Base-by-base conservation (phyloP, 2,329 filamentous ascomycete species). In the Botrytis elliptica region DNA sequence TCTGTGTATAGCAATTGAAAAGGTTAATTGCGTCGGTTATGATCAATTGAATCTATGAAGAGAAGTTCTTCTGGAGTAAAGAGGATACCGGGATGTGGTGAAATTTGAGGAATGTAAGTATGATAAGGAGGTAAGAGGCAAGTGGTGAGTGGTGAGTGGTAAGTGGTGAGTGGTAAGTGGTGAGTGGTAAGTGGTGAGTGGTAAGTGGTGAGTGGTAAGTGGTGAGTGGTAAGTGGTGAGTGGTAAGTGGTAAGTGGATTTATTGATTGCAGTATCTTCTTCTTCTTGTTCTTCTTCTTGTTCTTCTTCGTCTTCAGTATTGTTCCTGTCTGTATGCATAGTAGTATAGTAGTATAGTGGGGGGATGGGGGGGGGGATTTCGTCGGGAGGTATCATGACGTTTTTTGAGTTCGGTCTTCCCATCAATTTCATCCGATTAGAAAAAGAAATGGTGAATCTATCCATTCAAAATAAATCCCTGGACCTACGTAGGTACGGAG, bases 331-430 rank as follows among this genome's bases (percentile, higher is more conserved):
- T 57, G 36, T 55, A 57, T 57, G 42, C 36, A 68, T 18, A n/a
- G 36, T 67, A 38, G 65, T 40, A 52, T 67, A 55, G 65, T 67
- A 52, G 64, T 33, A 33, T 33, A 33, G 33, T 33, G 65, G 65
- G 65, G 65, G n/a, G 4, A 2, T 10, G 40, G 14, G 16, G 44
- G 44, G 44, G 44, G 44, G 9, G 4, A 10, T 49, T 64, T 33
- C 38, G 60, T 14, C 25, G 49, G 49, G n/a, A 55, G 22, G 49
- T 55, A 52, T 68, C 49, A 68, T 68, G 49, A 68, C 65, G 65
- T 68, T 68, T 68, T 55, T 57, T 57, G 52, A 38, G 25, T 52
- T 68, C 44, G 46, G 65, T 16, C 46, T 67, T 25, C 33, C 36
- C 33, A n/a, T 38, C 33, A 40, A 36, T 40, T 55, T 67, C 44